phyloP scores from a whole-genome alignment of 1,284 basidiomycete species.

The Pascua guehoae region DNA sequence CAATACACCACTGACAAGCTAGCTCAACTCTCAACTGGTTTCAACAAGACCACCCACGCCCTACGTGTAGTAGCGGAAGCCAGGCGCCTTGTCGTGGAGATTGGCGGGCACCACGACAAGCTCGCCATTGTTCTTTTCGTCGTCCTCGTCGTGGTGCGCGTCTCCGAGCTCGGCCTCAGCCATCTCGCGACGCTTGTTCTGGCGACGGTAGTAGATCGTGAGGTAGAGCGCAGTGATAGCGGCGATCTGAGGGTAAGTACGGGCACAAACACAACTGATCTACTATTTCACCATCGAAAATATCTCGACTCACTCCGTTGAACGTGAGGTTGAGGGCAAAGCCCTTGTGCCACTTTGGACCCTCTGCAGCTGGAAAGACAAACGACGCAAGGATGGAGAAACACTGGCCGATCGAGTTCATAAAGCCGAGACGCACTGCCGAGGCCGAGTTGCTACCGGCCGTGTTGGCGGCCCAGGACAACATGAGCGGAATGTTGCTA shows the following conservation, averaged over 20 bases:
- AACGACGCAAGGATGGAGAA: conserved; percentile 22
- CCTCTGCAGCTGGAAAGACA: conserved; percentile 21
- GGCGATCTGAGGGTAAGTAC: background rate
- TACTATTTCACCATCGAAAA: background rate
- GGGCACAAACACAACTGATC: background rate
- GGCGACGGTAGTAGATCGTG: conserved; percentile 5
- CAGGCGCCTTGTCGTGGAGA: conserved; percentile 13
- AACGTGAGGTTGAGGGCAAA: conserved; percentile 18
- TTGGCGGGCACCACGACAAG: conserved; percentile 1
- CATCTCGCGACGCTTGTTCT: conserved; percentile 9
- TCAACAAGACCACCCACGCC: background rate
- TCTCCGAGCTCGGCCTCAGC: background rate
- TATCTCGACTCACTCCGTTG: conserved; percentile 2
- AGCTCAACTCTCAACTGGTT: too few species aligned
- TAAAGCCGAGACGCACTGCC: conserved; percentile 10
- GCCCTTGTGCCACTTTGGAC: conserved; percentile 21
- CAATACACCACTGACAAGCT: too few species aligned
- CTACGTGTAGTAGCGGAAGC: conserved; percentile 16
- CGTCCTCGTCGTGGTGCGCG: background rate
- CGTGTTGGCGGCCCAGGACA: conserved; percentile 20
- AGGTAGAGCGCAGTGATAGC: conserved; percentile 10
- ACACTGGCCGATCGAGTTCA: conserved; percentile 8
- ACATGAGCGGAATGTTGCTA: conserved; percentile 31
- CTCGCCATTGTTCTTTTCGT: conserved; percentile 1
- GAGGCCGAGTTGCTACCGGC: conserved; percentile 9